Evolutionary conservation across 1,284 basidiomycete genomes (phyloP).

Genomic region (Trichosporon faecale): DNA sequence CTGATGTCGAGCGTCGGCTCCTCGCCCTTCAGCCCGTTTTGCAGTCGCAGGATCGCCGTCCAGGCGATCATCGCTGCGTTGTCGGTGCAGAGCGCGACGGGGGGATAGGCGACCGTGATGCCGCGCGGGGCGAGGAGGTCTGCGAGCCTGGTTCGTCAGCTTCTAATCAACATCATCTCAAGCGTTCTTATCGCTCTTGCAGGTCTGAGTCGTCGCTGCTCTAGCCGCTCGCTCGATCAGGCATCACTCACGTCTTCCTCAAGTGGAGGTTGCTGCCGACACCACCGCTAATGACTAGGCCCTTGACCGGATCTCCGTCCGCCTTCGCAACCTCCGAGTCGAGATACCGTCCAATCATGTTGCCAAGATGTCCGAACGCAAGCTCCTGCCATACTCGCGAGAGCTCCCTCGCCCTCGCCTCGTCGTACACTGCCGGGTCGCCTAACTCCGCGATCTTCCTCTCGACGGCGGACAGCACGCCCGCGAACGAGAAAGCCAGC

Average conservation of each 20-base stretch:
- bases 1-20: slow-evolving; percentile 45
- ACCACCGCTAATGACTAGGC: slow-evolving; percentile 78
- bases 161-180: no score
- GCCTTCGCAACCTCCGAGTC: slow-evolving; percentile 48
- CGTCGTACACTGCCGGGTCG: neutral
- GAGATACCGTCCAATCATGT: slow-evolving; percentile 67
- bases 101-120: slow-evolving; percentile 60
- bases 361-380: slow-evolving; percentile 68
- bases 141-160: slow-evolving; percentile 23
- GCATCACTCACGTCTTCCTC: slow-evolving; percentile 58
- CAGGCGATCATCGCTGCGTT: slow-evolving; percentile 95
- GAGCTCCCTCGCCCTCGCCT: slow-evolving; percentile 47
- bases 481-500: slow-evolving; percentile 72
- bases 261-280: slow-evolving; percentile 80
- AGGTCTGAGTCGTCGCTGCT: no score
- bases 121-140: slow-evolving; percentile 24
- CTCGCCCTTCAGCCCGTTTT: slow-evolving; percentile 60
- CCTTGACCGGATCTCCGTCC: slow-evolving; percentile 53
- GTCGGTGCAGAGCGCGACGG: slow-evolving; percentile 76
- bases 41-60: slow-evolving; percentile 77
- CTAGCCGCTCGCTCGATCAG: neutral
- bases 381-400: slow-evolving; percentile 70
- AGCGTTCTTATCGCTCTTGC: no score
- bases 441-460: slow-evolving; percentile 20
- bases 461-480: slow-evolving; percentile 63